Evolutionary conservation across 2,329 filamentous ascomycete genomes (phyloP).

Genomic region (Elsinoe perseae): DNA sequence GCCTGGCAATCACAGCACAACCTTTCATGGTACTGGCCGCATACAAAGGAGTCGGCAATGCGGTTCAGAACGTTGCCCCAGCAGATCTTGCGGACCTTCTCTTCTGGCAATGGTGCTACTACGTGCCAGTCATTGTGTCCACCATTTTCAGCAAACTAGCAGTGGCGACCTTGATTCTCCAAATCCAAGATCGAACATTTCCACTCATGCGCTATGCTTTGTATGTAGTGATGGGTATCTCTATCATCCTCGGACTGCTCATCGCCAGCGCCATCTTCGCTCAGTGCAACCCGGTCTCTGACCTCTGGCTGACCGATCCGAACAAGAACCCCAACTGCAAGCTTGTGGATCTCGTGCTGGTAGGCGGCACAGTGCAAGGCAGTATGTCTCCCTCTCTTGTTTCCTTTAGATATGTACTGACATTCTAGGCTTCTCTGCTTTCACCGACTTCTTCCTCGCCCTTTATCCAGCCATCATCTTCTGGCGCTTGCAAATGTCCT

Average conservation of each 20-base stretch:
- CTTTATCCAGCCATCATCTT: slow-evolving; percentile 16
- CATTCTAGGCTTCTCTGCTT: slow-evolving; percentile 12
- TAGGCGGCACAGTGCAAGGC: slow-evolving; percentile 5
- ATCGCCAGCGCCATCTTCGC: slow-evolving; percentile 2
- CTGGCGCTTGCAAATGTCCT: slow-evolving; percentile 14
- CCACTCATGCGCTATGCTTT: slow-evolving; percentile 7
- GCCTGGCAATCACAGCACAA: slow-evolving; percentile 11
- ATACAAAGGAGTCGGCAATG: slow-evolving; percentile 9
- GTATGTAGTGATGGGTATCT: neutral
- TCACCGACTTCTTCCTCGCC: slow-evolving; percentile 16
- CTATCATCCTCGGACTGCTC: neutral
- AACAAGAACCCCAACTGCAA: slow-evolving; percentile 8
- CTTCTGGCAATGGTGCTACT: slow-evolving; percentile 12
- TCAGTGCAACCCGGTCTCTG: slow-evolving; percentile 7
- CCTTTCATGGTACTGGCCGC: slow-evolving; percentile 2
- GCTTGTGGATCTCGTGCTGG: neutral
- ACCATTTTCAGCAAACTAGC: slow-evolving; percentile 11
- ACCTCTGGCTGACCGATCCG: slow-evolving; percentile 1
- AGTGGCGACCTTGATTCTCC: slow-evolving; percentile 4
- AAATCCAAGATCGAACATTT: slow-evolving; percentile 3
- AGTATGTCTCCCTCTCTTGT: neutral
- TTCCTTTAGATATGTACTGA: neutral
- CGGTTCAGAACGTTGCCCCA: slow-evolving; percentile 5
- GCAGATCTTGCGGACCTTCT: slow-evolving; percentile 5
- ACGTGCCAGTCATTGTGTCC: neutral